These are phyloP conservation scores for Sugiyamaella valdiviana DNA, from an alignment of 805 yeast species.

Conservation along the genomic window DNA sequence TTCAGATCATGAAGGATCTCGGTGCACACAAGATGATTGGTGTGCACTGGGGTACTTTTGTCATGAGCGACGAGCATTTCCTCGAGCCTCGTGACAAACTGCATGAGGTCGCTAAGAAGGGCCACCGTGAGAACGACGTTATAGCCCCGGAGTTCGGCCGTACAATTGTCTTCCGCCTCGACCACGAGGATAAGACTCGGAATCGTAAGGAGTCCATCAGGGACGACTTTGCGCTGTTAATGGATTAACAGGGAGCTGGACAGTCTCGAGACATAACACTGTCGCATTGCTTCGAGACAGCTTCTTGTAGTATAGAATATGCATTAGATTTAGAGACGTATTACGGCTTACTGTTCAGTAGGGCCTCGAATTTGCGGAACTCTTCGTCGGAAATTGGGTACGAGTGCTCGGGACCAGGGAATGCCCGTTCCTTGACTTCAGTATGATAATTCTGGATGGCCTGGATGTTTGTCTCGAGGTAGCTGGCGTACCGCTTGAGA, in stretches of 20 bases:
- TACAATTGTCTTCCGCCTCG: slow-evolving; percentile 49
- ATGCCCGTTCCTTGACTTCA: slow-evolving; percentile 51
- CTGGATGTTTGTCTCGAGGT: slow-evolving; percentile 42
- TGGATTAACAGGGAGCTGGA: slow-evolving; percentile 20
- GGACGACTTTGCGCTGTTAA: slow-evolving; percentile 30
- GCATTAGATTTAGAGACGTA: neutral
- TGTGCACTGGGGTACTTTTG: slow-evolving; percentile 95
- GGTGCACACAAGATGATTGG: slow-evolving; percentile 64
- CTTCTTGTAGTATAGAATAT: neutral
- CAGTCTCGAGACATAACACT: neutral
- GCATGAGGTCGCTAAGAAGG: slow-evolving; percentile 42
- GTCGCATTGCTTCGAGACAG: neutral
- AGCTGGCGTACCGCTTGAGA: slow-evolving; percentile 60
- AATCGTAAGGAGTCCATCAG: slow-evolving; percentile 22
- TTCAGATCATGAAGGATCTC: slow-evolving; percentile 59
- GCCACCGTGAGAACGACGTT: slow-evolving; percentile 36
- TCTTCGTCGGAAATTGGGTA: slow-evolving; percentile 66
- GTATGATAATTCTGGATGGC: slow-evolving; percentile 49
- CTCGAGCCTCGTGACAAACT: slow-evolving; percentile 70
- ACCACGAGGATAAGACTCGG: slow-evolving; percentile 11
- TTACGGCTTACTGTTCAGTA: neutral
- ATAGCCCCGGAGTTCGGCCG: slow-evolving; percentile 71
- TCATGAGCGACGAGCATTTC: slow-evolving; percentile 80
- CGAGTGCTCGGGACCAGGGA: slow-evolving; percentile 64
- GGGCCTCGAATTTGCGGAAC: slow-evolving; percentile 37